Percentiles rank a stretch among this genome's conserved stretches.
These are phyloP conservation scores for Solanum bulbocastanum DNA, from an alignment of 257 asterid genomes.

Conservation along the genomic window DNA sequence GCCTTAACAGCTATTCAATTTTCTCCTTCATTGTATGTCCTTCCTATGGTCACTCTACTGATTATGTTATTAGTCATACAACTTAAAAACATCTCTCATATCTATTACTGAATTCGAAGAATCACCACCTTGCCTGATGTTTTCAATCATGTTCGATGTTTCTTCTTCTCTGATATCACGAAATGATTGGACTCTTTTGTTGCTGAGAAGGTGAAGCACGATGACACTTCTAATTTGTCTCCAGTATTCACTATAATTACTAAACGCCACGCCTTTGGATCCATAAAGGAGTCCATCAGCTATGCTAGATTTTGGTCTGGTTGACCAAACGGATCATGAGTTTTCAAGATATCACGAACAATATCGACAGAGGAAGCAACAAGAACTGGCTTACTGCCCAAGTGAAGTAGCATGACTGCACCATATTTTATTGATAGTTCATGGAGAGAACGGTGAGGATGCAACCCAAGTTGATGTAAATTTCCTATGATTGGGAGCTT, in stretches of 20 bases:
- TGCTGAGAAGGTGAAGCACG: conserved; percentile 4
- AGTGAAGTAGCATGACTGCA: conserved; percentile 31
- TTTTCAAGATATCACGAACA: conserved; percentile 35
- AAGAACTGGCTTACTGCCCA: conserved; percentile 12
- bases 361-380: conserved; percentile 22
- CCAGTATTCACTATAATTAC: conserved; percentile 5
- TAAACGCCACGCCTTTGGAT: neutral
- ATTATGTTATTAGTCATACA: conserved; percentile 21
- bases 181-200: conserved; percentile 4
- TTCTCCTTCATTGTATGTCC: conserved; percentile 16
- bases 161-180: neutral
- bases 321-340: conserved; percentile 21
- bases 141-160: neutral
- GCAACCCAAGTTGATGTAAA: conserved; percentile 22
- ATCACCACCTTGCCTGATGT: neutral
- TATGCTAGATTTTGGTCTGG: conserved; percentile 3
- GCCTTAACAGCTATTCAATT: conserved; percentile 10
- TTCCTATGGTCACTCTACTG: conserved; percentile 32
- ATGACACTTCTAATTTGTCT: neutral
- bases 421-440: conserved; percentile 22
- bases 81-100: conserved; percentile 11
- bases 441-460: conserved; percentile 21
- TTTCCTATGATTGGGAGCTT: conserved; percentile 37
- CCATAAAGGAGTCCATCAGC: neutral
- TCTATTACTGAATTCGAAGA: conserved; percentile 5